Percentiles rank a stretch among this genome's conserved stretches.
Evolutionary conservation across 116 monocot genomes (phyloP).

Genomic region (Papilionanthe hybrid): DNA sequence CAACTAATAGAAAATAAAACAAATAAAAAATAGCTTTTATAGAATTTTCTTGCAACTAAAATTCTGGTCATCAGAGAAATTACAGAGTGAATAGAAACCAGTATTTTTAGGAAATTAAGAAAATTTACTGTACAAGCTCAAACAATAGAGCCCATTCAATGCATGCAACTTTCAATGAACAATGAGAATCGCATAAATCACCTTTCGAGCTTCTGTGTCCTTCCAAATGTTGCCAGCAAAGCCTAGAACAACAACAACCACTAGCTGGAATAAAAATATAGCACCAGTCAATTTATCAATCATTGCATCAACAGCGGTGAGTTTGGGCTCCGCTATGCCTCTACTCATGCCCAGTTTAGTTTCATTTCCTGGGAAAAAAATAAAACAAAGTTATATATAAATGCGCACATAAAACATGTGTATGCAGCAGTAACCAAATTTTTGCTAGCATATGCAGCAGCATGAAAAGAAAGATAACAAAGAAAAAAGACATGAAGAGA

Average conservation of each 20-base stretch:
- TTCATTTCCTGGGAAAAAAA: constrained; percentile 66
- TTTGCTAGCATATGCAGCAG: background rate
- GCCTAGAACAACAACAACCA: constrained; percentile 89
- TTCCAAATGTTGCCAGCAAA: constrained; percentile 97
- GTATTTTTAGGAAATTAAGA: background rate
- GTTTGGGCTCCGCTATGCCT: constrained; percentile 91
- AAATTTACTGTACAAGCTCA: background rate
- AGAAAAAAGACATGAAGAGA: background rate
- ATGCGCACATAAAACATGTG: background rate
- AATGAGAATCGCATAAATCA: constrained; percentile 16
- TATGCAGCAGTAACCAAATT: background rate
- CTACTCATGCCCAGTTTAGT: constrained; percentile 98
- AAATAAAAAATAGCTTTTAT: background rate
- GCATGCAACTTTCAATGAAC: background rate
- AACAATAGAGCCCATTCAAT: background rate
- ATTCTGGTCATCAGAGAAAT: background rate
- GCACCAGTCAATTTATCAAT: constrained; percentile 97
- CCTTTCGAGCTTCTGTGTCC: constrained; percentile 91
- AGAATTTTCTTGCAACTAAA: background rate
- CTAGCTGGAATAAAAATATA: constrained; percentile 95
- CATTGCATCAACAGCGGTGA: constrained; percentile 96
- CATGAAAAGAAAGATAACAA: no score
- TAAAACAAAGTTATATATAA: constrained; percentile 1
- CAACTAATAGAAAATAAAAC: no score
- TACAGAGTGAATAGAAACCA: background rate